A percentile compares a stretch with the other conserved stretches of the same genome.
Conservation (phyloP, 169 alveolate species). For the Plasmodium fragile region DNA sequence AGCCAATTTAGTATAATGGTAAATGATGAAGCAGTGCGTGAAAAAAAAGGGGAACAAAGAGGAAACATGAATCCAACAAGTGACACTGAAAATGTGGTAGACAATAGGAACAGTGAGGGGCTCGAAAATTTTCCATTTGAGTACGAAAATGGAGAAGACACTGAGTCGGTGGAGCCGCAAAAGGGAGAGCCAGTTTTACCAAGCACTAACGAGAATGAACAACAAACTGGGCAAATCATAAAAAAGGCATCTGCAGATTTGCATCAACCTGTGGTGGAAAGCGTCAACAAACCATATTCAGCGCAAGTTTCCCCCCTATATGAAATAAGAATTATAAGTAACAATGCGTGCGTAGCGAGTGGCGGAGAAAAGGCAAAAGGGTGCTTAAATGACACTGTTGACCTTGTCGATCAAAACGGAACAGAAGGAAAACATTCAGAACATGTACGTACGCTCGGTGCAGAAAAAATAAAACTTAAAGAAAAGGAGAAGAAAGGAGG, state of each 20-base stretch:
- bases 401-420: not conserved
- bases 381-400: not conserved
- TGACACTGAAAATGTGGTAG: constrained; percentile 10
- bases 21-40: not conserved
- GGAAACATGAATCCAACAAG: not conserved
- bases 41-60: not conserved
- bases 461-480: not conserved
- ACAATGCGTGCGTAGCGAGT: not conserved
- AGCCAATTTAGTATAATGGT: not conserved
- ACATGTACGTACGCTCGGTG: not conserved
- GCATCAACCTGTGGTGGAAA: not conserved
- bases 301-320: not conserved
- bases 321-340: constrained; percentile 15
- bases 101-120: not conserved
- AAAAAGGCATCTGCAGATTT: constrained; percentile 6
- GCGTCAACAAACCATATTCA: not conserved
- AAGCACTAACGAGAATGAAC: constrained; percentile 11
- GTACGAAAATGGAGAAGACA: not conserved
- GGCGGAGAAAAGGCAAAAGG: not conserved
- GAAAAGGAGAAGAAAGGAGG: constrained; percentile 1
- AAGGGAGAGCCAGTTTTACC: not conserved
- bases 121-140: not conserved
- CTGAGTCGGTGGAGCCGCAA: not conserved
- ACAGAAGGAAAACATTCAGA: not conserved
- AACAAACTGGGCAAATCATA: not conserved